phyloP scores from a whole-genome alignment of 495 filamentous ascomycete species.

The Hyaloscypha variabilis region DNA sequence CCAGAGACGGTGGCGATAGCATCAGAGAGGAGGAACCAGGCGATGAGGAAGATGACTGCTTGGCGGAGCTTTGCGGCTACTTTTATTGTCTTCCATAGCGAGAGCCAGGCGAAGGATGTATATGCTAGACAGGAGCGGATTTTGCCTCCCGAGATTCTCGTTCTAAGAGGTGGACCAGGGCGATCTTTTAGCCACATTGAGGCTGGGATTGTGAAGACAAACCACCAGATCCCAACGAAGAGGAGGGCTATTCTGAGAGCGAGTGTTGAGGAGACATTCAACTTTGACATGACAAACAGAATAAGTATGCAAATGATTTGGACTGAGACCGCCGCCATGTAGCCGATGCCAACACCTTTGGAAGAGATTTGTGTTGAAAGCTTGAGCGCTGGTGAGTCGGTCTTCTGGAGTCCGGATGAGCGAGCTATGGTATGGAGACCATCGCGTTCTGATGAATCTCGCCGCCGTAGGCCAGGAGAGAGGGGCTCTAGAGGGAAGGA shows the following conservation, averaged over 20 bases:
- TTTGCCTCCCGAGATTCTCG: conserved; percentile 23
- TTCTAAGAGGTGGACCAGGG: conserved; percentile 80
- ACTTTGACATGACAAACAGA: conserved; percentile 68
- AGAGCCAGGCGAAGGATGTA: conserved; percentile 79
- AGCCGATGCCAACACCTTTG: conserved; percentile 90
- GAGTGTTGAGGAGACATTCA: conserved; percentile 56
- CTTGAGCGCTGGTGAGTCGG: conserved; percentile 64
- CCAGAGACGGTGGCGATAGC: conserved; percentile 93
- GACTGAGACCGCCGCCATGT: conserved; percentile 78
- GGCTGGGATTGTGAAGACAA: conserved; percentile 87
- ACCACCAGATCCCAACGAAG: conserved; percentile 90
- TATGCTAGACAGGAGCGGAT: conserved; percentile 49
- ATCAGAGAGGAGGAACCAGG: conserved; percentile 95
- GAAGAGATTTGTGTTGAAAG: conserved; percentile 85
- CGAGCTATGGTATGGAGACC: conserved; percentile 45
- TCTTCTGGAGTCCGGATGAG: conserved; percentile 33
- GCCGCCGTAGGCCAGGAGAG: conserved; percentile 26
- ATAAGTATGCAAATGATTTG: conserved; percentile 78
- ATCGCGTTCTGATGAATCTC: conserved; percentile 27
- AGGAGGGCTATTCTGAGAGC: conserved; percentile 83
- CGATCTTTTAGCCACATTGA: conserved; percentile 85
- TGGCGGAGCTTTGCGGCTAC: conserved; percentile 83
- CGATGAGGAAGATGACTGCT: conserved; percentile 81
- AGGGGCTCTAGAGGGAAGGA: conserved; percentile 24
- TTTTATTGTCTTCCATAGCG: conserved; percentile 75